Percentiles rank a stretch among this genome's conserved stretches.
These are phyloP conservation scores for Podospora pseudopauciseta DNA, from an alignment of 495 filamentous ascomycete genomes.

Conservation along the genomic window DNA sequence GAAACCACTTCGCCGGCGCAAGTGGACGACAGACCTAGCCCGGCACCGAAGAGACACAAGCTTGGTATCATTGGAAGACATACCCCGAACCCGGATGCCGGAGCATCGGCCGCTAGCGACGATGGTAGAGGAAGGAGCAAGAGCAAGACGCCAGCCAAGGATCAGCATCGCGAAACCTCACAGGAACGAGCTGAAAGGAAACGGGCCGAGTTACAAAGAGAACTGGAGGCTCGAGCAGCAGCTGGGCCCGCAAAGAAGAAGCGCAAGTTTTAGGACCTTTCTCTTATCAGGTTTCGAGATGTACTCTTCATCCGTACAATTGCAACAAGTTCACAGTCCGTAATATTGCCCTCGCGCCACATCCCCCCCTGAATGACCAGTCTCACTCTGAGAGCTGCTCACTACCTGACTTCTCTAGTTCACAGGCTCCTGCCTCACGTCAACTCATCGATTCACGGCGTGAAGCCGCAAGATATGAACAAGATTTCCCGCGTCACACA, in stretches of 20 bases:
- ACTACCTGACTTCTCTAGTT: not conserved
- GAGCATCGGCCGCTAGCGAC: slow-evolving; percentile 11
- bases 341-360: too few relatives aligned
- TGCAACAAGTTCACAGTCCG: not conserved
- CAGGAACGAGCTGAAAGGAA: slow-evolving; percentile 60
- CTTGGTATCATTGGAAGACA: slow-evolving; percentile 39
- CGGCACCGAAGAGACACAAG: slow-evolving; percentile 27
- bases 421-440: not conserved
- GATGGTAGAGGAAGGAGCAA: slow-evolving; percentile 23
- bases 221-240: slow-evolving; percentile 62
- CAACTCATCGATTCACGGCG: not conserved
- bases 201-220: slow-evolving; percentile 59
- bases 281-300: not conserved
- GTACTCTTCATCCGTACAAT: not conserved
- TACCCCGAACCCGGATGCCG: slow-evolving; percentile 16
- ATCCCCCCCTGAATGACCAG: not conserved
- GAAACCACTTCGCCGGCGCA: slow-evolving; percentile 21
- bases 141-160: slow-evolving; percentile 18
- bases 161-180: slow-evolving; percentile 37
- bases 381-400: not conserved
- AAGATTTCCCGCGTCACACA: slow-evolving; percentile 60
- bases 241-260: slow-evolving; percentile 66
- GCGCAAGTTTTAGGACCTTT: slow-evolving; percentile 49
- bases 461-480: slow-evolving; percentile 28
- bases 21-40: slow-evolving; percentile 7